A percentile compares a stretch with the other conserved stretches of the same genome.
phyloP scores from a whole-genome alignment of 371 early-diverging fungal genomes.

The Rhizopus microsporus region DNA sequence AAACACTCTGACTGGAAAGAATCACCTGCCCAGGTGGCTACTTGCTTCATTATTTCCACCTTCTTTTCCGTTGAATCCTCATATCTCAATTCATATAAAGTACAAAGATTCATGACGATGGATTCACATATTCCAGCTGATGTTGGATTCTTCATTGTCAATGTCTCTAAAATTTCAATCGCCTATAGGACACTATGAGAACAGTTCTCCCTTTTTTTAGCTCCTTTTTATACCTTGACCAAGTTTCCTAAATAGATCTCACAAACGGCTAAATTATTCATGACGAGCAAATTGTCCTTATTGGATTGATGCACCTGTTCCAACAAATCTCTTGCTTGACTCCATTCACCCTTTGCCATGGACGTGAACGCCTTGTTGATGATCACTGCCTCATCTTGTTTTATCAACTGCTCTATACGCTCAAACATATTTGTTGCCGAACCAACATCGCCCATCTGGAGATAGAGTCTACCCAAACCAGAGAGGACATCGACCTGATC shows the following conservation, averaged over 20 bases:
- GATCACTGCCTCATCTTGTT: slow-evolving; percentile 37
- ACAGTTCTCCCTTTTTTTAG: not conserved
- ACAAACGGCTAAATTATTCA: slow-evolving; percentile 62
- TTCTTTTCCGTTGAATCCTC: slow-evolving; percentile 54
- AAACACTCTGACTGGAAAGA: slow-evolving; percentile 55
- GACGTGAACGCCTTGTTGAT: slow-evolving; percentile 53
- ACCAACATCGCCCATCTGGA: slow-evolving; percentile 60
- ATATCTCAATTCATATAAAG: slow-evolving; percentile 59
- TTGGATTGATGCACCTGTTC: slow-evolving; percentile 46
- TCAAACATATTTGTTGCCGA: slow-evolving; percentile 45
- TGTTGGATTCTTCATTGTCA: slow-evolving; percentile 37
- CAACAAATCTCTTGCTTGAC: slow-evolving; percentile 44
- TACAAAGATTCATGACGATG: slow-evolving; percentile 60
- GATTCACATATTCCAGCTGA: slow-evolving; percentile 58
- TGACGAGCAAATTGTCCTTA: slow-evolving; percentile 51
- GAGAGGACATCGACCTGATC: slow-evolving; percentile 52
- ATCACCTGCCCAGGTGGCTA: slow-evolving; percentile 64
- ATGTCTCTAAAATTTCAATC: slow-evolving; percentile 29
- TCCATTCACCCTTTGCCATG: slow-evolving; percentile 61
- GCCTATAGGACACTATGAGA: slow-evolving; percentile 17
- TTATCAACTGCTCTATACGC: slow-evolving; percentile 31
- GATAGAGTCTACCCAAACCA: slow-evolving; percentile 54
- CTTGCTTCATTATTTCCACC: slow-evolving; percentile 51
- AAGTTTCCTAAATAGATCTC: slow-evolving; percentile 59
- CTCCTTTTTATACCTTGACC: slow-evolving; percentile 26